Base-by-base conservation (phyloP, 2,329 filamentous ascomycete species). In the Paraphaeosphaeria minitans region DNA sequence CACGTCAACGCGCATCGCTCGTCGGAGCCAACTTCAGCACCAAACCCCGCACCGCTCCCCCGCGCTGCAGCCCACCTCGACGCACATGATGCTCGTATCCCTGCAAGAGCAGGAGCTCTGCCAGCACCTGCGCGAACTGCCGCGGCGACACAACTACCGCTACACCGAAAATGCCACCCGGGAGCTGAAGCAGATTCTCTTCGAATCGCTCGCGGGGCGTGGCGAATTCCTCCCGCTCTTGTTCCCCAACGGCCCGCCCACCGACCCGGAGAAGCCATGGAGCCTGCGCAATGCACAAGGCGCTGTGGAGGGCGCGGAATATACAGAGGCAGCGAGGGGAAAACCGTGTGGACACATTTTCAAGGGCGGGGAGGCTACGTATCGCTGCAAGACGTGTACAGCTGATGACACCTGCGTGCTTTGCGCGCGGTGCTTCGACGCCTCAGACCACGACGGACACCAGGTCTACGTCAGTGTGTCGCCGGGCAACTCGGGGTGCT, bases 321-420 rank as follows among this genome's bases (percentile, higher is more conserved):
- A 98, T 75, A 95, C 92, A 21, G 90, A 94, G 66, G 90, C 91
- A 7, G 95, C 95, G 14, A 87, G 92, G 66, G 95, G 96, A 56
- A 96, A 96, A 78, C 89, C 93, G 48, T 99, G 95, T 75, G 96
- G 95, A 4, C 96, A 99, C 80, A 98, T 99, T 62, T 97, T 99
- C 84, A 94, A 94, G 78, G 85, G 87, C 14, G 95, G 94, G 52
- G 95, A 99, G 81, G 93, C 93, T 57, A 94, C 92, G 59, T 99
- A 98, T 76, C 86, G 90, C 69, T 99, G 95, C 83, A 90, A 93
- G 74, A 98, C 94, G 10, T 99, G 95, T 77, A 92, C 92, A 49
- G 88, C 90, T 46, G 96, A 99, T 77, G 94, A 97, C 65, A 98
- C 95, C 0, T 98, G 94, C 77, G 94, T 95, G 51, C 84, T 99